Evolutionary conservation across 2,329 filamentous ascomycete genomes (phyloP).

Genomic region (Gliomastix tumulicola): DNA sequence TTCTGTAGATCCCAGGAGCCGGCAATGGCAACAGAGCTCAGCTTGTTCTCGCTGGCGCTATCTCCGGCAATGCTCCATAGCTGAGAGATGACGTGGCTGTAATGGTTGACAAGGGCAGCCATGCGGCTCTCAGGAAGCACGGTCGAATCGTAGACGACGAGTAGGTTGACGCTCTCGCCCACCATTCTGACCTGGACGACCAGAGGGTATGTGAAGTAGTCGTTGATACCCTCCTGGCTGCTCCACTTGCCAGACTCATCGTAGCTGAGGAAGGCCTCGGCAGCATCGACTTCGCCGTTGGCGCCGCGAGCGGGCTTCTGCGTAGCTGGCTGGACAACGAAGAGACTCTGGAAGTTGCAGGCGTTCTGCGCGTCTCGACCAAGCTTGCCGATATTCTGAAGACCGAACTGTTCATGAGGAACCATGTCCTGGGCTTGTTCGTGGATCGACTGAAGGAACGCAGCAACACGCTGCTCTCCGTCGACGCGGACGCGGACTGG

Average conservation of each 20-base stretch:
- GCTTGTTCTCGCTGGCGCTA: constrained; percentile 1
- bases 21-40: background rate
- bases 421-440: constrained; percentile 9
- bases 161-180: constrained; percentile 2
- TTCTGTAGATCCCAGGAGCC: constrained; percentile 1
- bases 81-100: constrained; percentile 8
- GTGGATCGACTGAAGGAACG: constrained; percentile 8
- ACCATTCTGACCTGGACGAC: constrained; percentile 4
- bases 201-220: constrained; percentile 7
- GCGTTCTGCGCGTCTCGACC: constrained; percentile 3
- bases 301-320: too few relatives aligned
- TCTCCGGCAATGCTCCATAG: too few relatives aligned
- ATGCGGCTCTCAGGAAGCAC: constrained; percentile 6
- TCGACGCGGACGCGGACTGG: constrained; percentile 6
- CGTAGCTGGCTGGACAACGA: background rate
- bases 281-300: too few relatives aligned
- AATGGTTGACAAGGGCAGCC: constrained; percentile 6
- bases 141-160: constrained; percentile 3
- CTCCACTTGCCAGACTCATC: background rate
- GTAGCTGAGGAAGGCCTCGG: background rate
- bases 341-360: constrained; percentile 1
- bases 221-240: constrained; percentile 5
- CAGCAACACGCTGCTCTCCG: constrained; percentile 3
- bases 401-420: constrained; percentile 11
- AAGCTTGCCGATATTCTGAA: constrained; percentile 13